Base-by-base conservation (phyloP, 148 eudicot genomes). In the Silene latifolia region DNA sequence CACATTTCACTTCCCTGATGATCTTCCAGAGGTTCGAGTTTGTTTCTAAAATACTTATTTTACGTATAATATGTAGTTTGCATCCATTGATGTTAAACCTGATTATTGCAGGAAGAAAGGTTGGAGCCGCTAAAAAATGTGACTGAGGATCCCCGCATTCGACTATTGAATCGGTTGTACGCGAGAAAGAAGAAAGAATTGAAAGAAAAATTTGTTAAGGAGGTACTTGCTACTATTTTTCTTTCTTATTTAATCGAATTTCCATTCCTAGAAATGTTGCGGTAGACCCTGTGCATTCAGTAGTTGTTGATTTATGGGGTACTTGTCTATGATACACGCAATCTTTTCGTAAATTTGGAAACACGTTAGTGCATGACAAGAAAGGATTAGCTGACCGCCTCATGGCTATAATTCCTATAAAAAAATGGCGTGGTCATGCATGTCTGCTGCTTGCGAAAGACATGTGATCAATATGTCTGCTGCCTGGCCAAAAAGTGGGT, bases 121-220 rank as follows among this genome's bases (percentile, higher is more conserved):
- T 78, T 92, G 82, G 97, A 89, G 78, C 97, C 97, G 19, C 74
- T 89, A 65, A 87, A 84, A 89, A 88, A 88, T 80, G 83, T 84
- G 63, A 89, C 90, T 13, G 92, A 87, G 80, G 91, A 91, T 82
- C 89, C 93, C 19, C 92, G 88, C 51, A 89, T 92, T 48, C 87
- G 94, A 82, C 84, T 92, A 51, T 73, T 92, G 82, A 92, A 92
- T 87, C 87, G 92, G 71, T 73, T 89, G 47, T 87, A 92, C 88
- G 94, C 94, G 19, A 89, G 89, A 81, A 92, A 89, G 84, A 86
- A 93, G 84, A 89, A 89, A 78, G 90, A 89, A 77, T 84, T 92
- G 76, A 89, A 78, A 78, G 94, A 88, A 59, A 85, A 86, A 77
- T 77, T 83, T 63, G 78, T 82, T 72, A 70, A 83, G 74, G 87